phyloP scores from a whole-genome alignment of 2,329 filamentous ascomycete species.

The Paecilomyces fulvus region DNA sequence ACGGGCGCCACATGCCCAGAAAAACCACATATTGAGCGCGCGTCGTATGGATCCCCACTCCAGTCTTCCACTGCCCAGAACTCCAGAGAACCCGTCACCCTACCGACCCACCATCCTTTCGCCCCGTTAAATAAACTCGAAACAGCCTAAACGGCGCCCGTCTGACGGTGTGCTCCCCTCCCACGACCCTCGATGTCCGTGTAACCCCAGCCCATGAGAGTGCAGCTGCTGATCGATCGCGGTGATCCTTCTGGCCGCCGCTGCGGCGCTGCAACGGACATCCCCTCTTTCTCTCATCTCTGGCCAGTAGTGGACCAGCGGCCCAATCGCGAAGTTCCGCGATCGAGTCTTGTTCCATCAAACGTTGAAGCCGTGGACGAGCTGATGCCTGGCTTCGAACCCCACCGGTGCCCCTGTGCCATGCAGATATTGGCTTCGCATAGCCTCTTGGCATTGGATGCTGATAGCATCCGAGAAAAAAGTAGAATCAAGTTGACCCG shows the following conservation, averaged over 20 bases:
- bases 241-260: slow-evolving; percentile 4
- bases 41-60: neutral
- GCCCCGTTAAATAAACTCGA: slow-evolving; percentile 30
- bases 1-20: slow-evolving; percentile 10
- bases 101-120: slow-evolving; percentile 9
- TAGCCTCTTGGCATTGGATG: neutral
- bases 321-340: neutral
- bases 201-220: slow-evolving; percentile 11
- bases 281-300: neutral
- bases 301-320: neutral
- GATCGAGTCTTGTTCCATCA: slow-evolving; percentile 7
- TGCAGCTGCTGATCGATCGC: slow-evolving; percentile 11
- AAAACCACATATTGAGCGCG: neutral
- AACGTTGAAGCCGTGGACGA: slow-evolving; percentile 3
- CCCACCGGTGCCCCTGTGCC: neutral
- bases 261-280: neutral
- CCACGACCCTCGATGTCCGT: slow-evolving; percentile 6
- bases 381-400: neutral
- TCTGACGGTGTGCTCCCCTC: slow-evolving; percentile 9
- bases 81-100: slow-evolving; percentile 1
- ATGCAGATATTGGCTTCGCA: neutral
- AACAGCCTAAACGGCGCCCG: slow-evolving; percentile 30
- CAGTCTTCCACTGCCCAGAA: neutral
- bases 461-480: neutral
- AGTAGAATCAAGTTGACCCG: neutral